phyloP scores from a whole-genome alignment of 805 yeast genomes.

The Ogataea degrootiae region DNA sequence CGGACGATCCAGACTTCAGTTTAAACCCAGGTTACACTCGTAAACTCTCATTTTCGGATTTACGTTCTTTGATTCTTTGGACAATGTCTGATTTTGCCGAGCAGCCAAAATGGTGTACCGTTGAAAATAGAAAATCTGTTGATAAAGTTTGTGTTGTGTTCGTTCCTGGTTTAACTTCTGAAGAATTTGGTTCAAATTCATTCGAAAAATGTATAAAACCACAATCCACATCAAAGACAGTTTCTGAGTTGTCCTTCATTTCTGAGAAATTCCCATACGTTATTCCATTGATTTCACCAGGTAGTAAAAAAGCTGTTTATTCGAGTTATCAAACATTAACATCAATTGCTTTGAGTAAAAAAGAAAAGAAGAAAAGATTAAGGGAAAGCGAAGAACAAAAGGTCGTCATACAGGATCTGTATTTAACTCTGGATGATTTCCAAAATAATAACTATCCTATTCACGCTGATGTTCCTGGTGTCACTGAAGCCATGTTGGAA shows the following conservation, averaged over 20 bases:
- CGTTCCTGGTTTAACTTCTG: slow-evolving; percentile 58
- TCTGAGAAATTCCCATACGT: slow-evolving; percentile 35
- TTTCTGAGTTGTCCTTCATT: slow-evolving; percentile 30
- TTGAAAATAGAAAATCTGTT: slow-evolving; percentile 44
- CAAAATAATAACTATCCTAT: slow-evolving; percentile 47
- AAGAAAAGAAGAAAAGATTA: slow-evolving; percentile 43
- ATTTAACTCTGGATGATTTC: slow-evolving; percentile 47
- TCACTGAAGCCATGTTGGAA: slow-evolving; percentile 13
- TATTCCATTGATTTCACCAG: slow-evolving; percentile 60
- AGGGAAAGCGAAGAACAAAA: slow-evolving; percentile 30
- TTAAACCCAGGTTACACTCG: slow-evolving; percentile 15
- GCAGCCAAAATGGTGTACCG: slow-evolving; percentile 45
- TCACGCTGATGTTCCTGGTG: slow-evolving; percentile 37
- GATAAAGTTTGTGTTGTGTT: slow-evolving; percentile 53
- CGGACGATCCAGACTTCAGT: slow-evolving; percentile 20
- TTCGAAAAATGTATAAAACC: slow-evolving; percentile 11
- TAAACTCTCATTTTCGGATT: slow-evolving; percentile 32
- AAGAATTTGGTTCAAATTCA: slow-evolving; percentile 36
- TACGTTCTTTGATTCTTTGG: slow-evolving; percentile 44
- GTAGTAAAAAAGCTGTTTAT: slow-evolving; percentile 50
- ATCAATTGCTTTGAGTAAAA: slow-evolving; percentile 50
- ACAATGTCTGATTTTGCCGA: slow-evolving; percentile 36
- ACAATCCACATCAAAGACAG: slow-evolving; percentile 4
- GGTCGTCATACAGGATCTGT: slow-evolving; percentile 49
- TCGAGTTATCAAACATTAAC: slow-evolving; percentile 52